Conservation (phyloP, 441 rosid genomes). For the Syzygium malaccense region DNA sequence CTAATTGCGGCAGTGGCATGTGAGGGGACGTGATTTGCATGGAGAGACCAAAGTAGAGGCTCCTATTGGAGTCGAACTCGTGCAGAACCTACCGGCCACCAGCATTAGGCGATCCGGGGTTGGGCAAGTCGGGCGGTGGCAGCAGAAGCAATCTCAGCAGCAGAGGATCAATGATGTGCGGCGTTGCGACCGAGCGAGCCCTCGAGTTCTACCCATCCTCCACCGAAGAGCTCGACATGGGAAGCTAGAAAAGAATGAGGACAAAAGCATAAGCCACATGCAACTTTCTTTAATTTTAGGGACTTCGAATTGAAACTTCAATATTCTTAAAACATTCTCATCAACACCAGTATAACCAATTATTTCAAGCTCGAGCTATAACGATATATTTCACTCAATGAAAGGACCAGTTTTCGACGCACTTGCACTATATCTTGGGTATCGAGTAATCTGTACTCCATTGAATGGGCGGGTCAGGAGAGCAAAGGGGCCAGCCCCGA, state of each 20-base stretch:
- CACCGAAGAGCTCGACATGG: slow-evolving; percentile 21
- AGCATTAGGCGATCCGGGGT: slow-evolving; percentile 7
- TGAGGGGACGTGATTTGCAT: slow-evolving; percentile 12
- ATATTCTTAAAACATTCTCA: background rate
- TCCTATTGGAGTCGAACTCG: slow-evolving; percentile 4
- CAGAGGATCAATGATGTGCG: slow-evolving; percentile 6
- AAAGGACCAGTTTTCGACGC: background rate
- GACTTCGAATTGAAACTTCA: background rate
- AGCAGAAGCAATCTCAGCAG: slow-evolving; percentile 13
- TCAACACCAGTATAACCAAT: too few species aligned
- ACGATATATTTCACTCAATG: background rate
- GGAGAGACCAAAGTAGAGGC: slow-evolving; percentile 7
- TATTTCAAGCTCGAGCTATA: too few species aligned
- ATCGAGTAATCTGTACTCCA: background rate
- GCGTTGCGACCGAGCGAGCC: slow-evolving; percentile 19
- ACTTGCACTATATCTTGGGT: background rate
- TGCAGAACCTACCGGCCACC: background rate
- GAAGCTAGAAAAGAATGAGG: background rate
- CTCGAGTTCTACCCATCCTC: slow-evolving; percentile 29
- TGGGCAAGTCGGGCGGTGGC: slow-evolving; percentile 20
- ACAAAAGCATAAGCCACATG: too few species aligned
- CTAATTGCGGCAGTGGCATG: slow-evolving; percentile 23
- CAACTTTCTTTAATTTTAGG: too few species aligned
- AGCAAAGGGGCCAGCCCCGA: background rate
- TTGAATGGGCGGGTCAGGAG: background rate